A percentile compares a stretch with the other conserved stretches of the same genome.
Evolutionary conservation across 2,329 filamentous ascomycete genomes (phyloP).

Genomic region (Scortechinia acanthostroma): DNA sequence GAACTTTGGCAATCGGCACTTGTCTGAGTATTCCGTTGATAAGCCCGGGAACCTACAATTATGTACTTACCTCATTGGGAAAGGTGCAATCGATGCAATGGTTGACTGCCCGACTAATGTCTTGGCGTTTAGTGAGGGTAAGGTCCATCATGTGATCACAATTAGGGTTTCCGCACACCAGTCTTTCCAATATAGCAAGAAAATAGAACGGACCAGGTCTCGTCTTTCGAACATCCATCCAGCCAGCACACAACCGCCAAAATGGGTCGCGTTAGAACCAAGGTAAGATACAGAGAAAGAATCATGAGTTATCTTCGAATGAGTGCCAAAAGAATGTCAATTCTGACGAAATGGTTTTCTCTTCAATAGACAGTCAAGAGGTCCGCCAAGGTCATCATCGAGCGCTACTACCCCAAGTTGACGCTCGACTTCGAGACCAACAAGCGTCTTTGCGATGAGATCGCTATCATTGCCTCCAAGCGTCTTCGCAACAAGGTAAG

Average conservation of each 20-base stretch:
- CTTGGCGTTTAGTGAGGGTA: no score
- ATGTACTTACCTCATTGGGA: no score
- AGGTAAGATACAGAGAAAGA: slow-evolving; percentile 24
- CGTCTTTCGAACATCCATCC: slow-evolving; percentile 2
- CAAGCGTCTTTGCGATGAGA: slow-evolving; percentile 99
- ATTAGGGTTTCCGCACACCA: no score
- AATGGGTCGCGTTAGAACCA: slow-evolving; percentile 33
- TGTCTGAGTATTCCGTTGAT: no score
- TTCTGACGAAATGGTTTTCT: slow-evolving; percentile 3
- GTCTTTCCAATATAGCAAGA: no score
- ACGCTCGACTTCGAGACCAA: slow-evolving; percentile 99
- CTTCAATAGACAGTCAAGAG: slow-evolving; percentile 65
- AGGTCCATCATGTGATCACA: no score
- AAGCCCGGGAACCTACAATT: no score
- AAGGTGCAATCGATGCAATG: no score
- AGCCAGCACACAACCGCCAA: slow-evolving; percentile 6
- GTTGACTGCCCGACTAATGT: no score
- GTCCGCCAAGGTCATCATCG: slow-evolving; percentile 99
- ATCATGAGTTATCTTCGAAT: not conserved
- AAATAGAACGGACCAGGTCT: no score
- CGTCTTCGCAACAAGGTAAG: slow-evolving; percentile 96
- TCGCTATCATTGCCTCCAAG: slow-evolving; percentile 98
- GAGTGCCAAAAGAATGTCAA: slow-evolving; percentile 11
- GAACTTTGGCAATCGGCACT: no score
- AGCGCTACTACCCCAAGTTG: slow-evolving; percentile 94